These are phyloP conservation scores for Chenopodium quinoa DNA, from an alignment of 148 eudicot species.

Conservation along the genomic window DNA sequence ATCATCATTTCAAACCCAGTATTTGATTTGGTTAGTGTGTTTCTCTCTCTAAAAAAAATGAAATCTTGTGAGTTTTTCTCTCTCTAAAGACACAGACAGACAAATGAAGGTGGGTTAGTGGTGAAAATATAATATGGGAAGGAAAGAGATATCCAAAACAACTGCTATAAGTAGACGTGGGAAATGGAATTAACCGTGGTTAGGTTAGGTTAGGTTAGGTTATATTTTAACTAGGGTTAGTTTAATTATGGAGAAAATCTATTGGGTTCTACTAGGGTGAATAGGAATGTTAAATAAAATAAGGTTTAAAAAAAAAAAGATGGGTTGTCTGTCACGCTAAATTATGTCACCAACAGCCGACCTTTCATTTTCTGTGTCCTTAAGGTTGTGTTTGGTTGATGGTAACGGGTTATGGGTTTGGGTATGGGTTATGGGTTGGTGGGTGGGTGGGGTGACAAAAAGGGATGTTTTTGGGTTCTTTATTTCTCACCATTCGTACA, in stretches of 20 bases:
- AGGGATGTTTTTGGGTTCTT: background rate
- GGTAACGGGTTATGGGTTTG: background rate
- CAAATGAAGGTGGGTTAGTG: slow-evolving; percentile 1
- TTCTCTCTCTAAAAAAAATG: too few relatives aligned
- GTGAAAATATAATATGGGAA: background rate
- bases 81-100: background rate
- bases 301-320: background rate
- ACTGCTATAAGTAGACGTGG: slow-evolving; percentile 24
- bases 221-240: slow-evolving; percentile 10
- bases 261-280: background rate
- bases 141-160: background rate
- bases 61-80: too few relatives aligned
- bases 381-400: slow-evolving; percentile 6
- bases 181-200: slow-evolving; percentile 16
- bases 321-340: slow-evolving; percentile 2
- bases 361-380: background rate
- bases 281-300: too few relatives aligned
- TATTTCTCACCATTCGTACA: slow-evolving; percentile 17
- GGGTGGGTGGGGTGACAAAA: background rate
- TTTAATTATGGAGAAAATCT: background rate
- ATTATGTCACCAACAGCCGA: background rate
- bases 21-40: background rate
- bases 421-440: background rate
- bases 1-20: slow-evolving; percentile 23
- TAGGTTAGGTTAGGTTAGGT: background rate